Percentiles rank a stretch among this genome's conserved stretches.
Evolutionary conservation across 805 yeast genomes (phyloP).

Genomic region (Candida bentonensis): DNA sequence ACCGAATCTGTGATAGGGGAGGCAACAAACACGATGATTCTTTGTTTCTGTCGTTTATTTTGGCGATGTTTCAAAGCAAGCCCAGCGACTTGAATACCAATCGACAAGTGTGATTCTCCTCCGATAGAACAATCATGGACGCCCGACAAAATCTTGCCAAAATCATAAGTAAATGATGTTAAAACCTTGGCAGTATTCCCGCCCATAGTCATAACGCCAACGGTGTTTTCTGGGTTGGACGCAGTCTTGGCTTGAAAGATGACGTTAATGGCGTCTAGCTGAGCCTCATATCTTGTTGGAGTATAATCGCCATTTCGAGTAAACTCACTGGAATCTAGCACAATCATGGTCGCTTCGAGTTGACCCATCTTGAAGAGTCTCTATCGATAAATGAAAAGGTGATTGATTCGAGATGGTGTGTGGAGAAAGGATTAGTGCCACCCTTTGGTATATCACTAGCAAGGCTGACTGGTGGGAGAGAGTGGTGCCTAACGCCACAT

Average conservation of each 20-base stretch:
- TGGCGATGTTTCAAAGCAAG: slow-evolving; percentile 92
- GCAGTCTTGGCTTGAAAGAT: slow-evolving; percentile 77
- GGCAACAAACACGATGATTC: slow-evolving; percentile 82
- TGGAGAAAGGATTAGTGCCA: background rate
- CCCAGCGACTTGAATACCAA: slow-evolving; percentile 87
- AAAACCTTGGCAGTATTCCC: slow-evolving; percentile 80
- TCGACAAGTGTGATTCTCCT: slow-evolving; percentile 55
- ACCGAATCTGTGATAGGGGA: slow-evolving; percentile 62
- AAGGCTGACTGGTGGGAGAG: no score
- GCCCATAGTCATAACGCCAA: slow-evolving; percentile 79
- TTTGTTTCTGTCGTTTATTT: slow-evolving; percentile 80
- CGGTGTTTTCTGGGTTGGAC: slow-evolving; percentile 87
- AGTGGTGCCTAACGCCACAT: no score
- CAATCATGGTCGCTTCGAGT: slow-evolving; percentile 90
- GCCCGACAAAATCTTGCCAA: slow-evolving; percentile 74
- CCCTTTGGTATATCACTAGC: no score
- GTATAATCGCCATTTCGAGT: slow-evolving; percentile 92
- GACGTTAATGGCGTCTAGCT: slow-evolving; percentile 74
- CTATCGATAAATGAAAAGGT: slow-evolving; percentile 2
- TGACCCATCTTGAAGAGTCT: slow-evolving; percentile 39
- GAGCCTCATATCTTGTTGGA: slow-evolving; percentile 82
- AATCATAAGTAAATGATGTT: slow-evolving; percentile 75
- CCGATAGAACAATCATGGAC: slow-evolving; percentile 60
- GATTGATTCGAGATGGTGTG: slow-evolving; percentile 3
- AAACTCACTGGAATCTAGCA: slow-evolving; percentile 89